Conservation (phyloP, 2,329 filamentous ascomycete species). For the Alternaria conjuncta region DNA sequence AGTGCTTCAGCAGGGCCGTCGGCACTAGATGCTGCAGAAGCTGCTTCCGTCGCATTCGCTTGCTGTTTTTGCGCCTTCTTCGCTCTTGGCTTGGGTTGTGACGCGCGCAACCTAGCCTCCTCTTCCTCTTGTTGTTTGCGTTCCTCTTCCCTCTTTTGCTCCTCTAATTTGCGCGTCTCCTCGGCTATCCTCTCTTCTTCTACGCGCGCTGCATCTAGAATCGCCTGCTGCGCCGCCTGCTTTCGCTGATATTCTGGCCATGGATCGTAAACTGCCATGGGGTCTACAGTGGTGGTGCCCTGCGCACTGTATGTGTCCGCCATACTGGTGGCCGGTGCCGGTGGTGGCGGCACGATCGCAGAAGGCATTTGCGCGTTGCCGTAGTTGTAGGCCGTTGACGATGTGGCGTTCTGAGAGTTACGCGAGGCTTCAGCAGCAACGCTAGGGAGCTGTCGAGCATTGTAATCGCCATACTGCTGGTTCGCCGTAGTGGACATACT, state of each 20-base stretch:
- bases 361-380: conserved; percentile 14
- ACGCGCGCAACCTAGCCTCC: conserved; percentile 22
- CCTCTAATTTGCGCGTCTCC: conserved; percentile 36
- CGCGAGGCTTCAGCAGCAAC: conserved; percentile 22
- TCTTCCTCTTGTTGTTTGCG: conserved; percentile 29
- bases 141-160: conserved; percentile 34
- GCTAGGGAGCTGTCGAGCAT: conserved; percentile 27
- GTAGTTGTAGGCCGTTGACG: conserved; percentile 31
- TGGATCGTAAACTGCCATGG: conserved; percentile 61
- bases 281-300: conserved; percentile 57
- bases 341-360: conserved; percentile 20
- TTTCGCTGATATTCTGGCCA: conserved; percentile 58
- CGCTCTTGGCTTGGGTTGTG: conserved; percentile 25
- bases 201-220: conserved; percentile 43
- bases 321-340: conserved; percentile 21
- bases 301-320: conserved; percentile 29
- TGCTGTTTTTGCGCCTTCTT: conserved; percentile 37
- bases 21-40: not conserved
- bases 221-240: conserved; percentile 43
- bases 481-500: conserved; percentile 17
- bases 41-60: conserved; percentile 11
- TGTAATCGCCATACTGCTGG: conserved; percentile 33
- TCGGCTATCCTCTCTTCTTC: conserved; percentile 42
- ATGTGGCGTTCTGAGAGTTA: conserved; percentile 14
- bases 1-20: conserved; percentile 43